Base-by-base conservation (phyloP, 164 flowering plant genomes). In the Berberis vulgaris region DNA sequence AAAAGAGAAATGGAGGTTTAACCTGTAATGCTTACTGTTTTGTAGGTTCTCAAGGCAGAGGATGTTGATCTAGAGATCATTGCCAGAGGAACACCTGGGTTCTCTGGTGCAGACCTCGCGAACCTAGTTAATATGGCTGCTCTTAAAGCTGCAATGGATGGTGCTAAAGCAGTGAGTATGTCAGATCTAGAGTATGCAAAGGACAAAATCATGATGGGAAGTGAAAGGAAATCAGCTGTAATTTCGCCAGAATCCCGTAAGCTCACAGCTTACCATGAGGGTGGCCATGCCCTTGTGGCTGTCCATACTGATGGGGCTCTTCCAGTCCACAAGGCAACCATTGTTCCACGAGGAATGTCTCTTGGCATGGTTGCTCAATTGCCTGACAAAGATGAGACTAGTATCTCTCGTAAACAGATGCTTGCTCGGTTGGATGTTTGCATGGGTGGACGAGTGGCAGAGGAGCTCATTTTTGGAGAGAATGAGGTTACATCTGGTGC, bases 391-490 rank as follows among this genome's bases (percentile, higher is more conserved):
- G 96, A 88, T 54, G 78, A 88, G 65, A 86, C 91, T 0, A 86
- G 89, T 61, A 58, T 86, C n/a, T 86, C 97, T 13, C 86, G 86
- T 43, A 88, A 76, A 52, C 95, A 95, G 70, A 91, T 95, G 97
- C 92, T 89, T 63, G 99, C 99, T 7, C 81, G 89, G 46, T 88
- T 95, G 50, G 88, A 95, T 67, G 95, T 95, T 54, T 82, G 88
- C 87, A 91, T 95, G 99, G 99, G 97, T 12, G 97, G 97, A 1
- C 75, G 96, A 12, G 97, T 86, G 9, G 96, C 96, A 2, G 97
- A 95, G 66, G 99, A 95, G 81, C 88, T 95, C 62, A 84, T 95
- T 26, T 95, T 95, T 69, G 98, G 98, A 40, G 96, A 91, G 59
- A 83, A 66, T 63, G 96, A 91, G 69, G 91, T 91, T 12, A 86